phyloP scores from a whole-genome alignment of 2,329 filamentous ascomycete species.

The Fusarium goolgardi region DNA sequence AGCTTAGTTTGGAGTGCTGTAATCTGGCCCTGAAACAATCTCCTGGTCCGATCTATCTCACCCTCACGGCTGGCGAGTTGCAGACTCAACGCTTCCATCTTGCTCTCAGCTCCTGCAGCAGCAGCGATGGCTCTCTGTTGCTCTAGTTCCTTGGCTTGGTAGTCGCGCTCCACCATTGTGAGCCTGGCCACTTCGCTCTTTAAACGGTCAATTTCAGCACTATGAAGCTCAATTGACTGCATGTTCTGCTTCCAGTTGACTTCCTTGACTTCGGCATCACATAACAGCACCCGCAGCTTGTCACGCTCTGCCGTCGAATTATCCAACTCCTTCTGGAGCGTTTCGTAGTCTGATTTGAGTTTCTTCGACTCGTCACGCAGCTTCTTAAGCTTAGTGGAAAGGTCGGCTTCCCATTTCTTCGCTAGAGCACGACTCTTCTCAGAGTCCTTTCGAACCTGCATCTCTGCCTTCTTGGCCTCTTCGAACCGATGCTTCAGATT shows the following conservation, averaged over 20 bases:
- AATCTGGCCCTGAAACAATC: slow-evolving; percentile 62
- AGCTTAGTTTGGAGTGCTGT: slow-evolving; percentile 60
- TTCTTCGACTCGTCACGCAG: slow-evolving; percentile 77
- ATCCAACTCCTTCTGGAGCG: slow-evolving; percentile 68
- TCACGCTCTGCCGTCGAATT: slow-evolving; percentile 69
- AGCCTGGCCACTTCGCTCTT: slow-evolving; percentile 69
- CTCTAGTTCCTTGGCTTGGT: slow-evolving; percentile 72
- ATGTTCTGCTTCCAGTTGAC: slow-evolving; percentile 71
- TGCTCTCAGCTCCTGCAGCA: slow-evolving; percentile 68
- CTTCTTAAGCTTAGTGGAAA: slow-evolving; percentile 72
- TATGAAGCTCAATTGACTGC: slow-evolving; percentile 70
- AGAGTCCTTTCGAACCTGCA: slow-evolving; percentile 77
- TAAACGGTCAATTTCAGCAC: slow-evolving; percentile 70
- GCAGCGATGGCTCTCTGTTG: slow-evolving; percentile 67
- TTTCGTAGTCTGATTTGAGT: slow-evolving; percentile 68
- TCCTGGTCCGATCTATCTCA: slow-evolving; percentile 59
- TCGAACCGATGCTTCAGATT: slow-evolving; percentile 77
- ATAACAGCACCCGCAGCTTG: slow-evolving; percentile 73
- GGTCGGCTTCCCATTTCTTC: slow-evolving; percentile 81
- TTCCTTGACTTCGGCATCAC: slow-evolving; percentile 76
- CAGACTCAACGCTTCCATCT: slow-evolving; percentile 68
- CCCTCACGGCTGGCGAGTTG: slow-evolving; percentile 64
- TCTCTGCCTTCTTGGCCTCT: slow-evolving; percentile 76
- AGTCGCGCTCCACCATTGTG: slow-evolving; percentile 69
- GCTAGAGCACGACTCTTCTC: slow-evolving; percentile 77